Conservation (phyloP, 768 basidiomycete genomes). For the Rhizopogon rudus region DNA sequence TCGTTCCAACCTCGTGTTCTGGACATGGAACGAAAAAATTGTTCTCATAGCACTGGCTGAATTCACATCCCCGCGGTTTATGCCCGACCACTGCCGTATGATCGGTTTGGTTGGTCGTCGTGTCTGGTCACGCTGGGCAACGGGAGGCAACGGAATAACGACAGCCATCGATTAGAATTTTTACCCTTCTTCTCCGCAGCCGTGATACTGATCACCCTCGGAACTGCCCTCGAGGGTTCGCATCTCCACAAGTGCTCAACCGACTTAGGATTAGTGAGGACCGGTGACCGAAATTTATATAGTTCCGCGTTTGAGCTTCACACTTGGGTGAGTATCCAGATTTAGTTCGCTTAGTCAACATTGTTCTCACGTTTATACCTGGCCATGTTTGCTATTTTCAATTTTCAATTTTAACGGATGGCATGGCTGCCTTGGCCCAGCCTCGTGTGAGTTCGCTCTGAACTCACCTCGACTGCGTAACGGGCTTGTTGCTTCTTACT, state of each 20-base stretch:
- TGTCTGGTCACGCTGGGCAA: slow-evolving; percentile 5
- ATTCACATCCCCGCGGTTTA: not conserved
- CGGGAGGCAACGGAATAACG: not conserved
- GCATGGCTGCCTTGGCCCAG: not conserved
- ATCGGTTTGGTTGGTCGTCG: slow-evolving; percentile 7
- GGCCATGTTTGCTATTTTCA: not conserved
- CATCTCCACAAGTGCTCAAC: slow-evolving; percentile 9
- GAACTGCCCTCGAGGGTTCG: slow-evolving; percentile 9
- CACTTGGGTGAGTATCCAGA: slow-evolving; percentile 10
- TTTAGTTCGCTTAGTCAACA: slow-evolving; percentile 20
- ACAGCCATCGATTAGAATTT: not conserved
- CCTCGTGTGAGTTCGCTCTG: slow-evolving; percentile 23
- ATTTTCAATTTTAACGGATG: slow-evolving; percentile 16
- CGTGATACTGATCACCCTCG: not conserved
- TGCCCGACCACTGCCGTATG: not conserved
- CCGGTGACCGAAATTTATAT: slow-evolving; percentile 10
- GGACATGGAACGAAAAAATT: slow-evolving; percentile 11
- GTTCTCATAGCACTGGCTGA: not conserved
- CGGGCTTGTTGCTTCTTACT: slow-evolving; percentile 14
- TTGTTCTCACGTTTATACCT: slow-evolving; percentile 6
- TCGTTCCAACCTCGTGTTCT: slow-evolving; percentile 24
- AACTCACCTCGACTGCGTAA: slow-evolving; percentile 9
- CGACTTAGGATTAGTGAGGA: not conserved
- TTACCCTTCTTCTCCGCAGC: not conserved
- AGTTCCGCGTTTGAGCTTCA: slow-evolving; percentile 18